These are phyloP conservation scores for Geoglossum cookeanum DNA, from an alignment of 2,329 filamentous ascomycete species.

Conservation along the genomic window DNA sequence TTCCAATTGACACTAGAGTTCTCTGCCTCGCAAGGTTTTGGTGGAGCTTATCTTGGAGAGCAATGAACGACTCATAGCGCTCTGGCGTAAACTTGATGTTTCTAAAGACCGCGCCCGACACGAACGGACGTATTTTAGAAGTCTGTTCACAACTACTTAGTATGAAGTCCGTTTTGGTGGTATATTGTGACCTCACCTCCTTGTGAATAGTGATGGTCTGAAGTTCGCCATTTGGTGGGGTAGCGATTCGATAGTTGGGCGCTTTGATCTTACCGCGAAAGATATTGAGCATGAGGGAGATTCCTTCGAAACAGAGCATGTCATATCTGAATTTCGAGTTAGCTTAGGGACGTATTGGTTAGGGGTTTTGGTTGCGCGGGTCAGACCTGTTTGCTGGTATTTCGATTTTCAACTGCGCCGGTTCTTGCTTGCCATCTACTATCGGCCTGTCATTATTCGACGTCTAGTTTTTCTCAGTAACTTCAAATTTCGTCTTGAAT, in stretches of 20 bases:
- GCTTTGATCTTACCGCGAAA: slow-evolving; percentile 60
- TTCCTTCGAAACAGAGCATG: slow-evolving; percentile 94
- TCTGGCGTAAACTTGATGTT: slow-evolving; percentile 83
- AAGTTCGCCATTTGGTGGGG: slow-evolving; percentile 52
- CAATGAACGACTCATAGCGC: slow-evolving; percentile 92
- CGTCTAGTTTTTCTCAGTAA: slow-evolving; percentile 28
- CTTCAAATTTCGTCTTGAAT: slow-evolving; percentile 12
- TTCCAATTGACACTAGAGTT: slow-evolving; percentile 91
- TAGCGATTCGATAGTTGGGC: slow-evolving; percentile 61
- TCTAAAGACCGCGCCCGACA: slow-evolving; percentile 75
- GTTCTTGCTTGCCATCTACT: slow-evolving; percentile 62
- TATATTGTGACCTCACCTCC: slow-evolving; percentile 24
- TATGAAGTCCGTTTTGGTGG: not conserved
- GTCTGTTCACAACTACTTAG: slow-evolving; percentile 31
- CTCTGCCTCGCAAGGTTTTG: slow-evolving; percentile 85
- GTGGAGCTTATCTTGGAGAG: slow-evolving; percentile 93
- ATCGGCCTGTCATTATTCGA: slow-evolving; percentile 54
- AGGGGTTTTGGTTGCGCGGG: not conserved
- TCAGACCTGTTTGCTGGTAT: slow-evolving; percentile 82
- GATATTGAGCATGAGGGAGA: slow-evolving; percentile 87
- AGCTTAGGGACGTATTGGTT: slow-evolving; percentile 10
- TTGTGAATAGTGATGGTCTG: slow-evolving; percentile 66
- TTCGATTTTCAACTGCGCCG: slow-evolving; percentile 91
- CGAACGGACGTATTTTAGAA: slow-evolving; percentile 62
- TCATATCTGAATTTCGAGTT: slow-evolving; percentile 36